Percentiles rank a stretch among this genome's conserved stretches.
Conservation (phyloP, 768 basidiomycete species). For the Pleurotus salmoneostramineus region DNA sequence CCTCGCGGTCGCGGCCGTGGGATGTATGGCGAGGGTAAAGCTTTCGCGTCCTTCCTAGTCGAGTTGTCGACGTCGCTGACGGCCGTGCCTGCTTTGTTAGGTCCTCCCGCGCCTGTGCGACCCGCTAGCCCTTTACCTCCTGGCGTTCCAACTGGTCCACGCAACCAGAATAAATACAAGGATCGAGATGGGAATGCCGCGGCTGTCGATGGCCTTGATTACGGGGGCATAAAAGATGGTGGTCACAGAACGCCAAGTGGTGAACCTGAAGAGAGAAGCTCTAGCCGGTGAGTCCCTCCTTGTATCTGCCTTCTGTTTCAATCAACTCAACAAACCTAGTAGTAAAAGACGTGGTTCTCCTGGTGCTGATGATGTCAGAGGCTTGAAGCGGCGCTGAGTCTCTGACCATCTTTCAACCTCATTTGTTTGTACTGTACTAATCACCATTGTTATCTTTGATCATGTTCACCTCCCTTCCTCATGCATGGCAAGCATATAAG, state of each 20-base stretch:
- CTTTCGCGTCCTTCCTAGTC: conserved; percentile 13
- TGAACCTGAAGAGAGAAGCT: conserved; percentile 65
- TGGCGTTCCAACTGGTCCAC: conserved; percentile 82
- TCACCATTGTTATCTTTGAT: background rate
- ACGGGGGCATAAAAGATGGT: conserved; percentile 55
- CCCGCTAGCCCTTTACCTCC: conserved; percentile 85
- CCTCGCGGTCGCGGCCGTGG: conserved; percentile 38
- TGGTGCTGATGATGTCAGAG: conserved; percentile 61
- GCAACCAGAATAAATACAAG: conserved; percentile 89
- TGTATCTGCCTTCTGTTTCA: background rate
- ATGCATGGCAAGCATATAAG: no score
- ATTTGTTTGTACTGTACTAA: background rate
- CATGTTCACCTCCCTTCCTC: background rate
- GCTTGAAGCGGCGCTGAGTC: conserved; percentile 65
- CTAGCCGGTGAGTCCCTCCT: conserved; percentile 24
- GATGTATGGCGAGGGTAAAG: conserved; percentile 35
- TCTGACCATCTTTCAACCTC: background rate
- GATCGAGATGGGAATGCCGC: conserved; percentile 83
- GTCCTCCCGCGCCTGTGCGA: conserved; percentile 56
- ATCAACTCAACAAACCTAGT: background rate
- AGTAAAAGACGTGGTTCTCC: conserved; percentile 78
- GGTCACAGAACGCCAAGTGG: conserved; percentile 55
- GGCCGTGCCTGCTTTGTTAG: conserved; percentile 13
- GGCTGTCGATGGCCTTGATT: conserved; percentile 86
- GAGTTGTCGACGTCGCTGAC: background rate